Evolutionary conservation across 2,329 filamentous ascomycete species (phyloP), one percentile per base, ranked within the genome.

Genomic region (Diplocarpon rosae): DNA sequence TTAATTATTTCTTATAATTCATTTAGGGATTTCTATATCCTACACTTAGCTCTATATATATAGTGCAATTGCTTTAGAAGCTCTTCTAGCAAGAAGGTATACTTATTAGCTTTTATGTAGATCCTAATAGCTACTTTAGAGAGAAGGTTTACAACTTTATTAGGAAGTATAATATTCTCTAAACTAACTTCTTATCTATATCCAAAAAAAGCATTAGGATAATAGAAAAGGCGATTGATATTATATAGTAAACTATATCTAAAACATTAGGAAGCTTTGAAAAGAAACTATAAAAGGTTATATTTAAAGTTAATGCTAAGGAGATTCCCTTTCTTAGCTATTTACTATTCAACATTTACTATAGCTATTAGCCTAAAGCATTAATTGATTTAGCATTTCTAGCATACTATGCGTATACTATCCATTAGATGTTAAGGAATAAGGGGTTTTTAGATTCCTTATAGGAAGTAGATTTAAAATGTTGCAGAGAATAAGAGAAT

Each of bases 221-320:
- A 13, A 14, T 36, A 14, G 43, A 46, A 16, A 46, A 46, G n/a
- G 32, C 37, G n/a, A 32, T 37, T 13, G 33, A 42, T 33, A 30
- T 46, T 11, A 6, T 39, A 3, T 17, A 45, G 20, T 11, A 29
- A 13, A 28, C 39, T 13, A 14, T 43, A 10, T 16, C 27, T 10
- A 37, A 37, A 35, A 15, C 14, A 7, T 13, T 17, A 16, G 15
- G 11, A 3, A 15, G 1, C 16, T 43, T 20, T 12, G 15, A 7
- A 9, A 20, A 34, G 8, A 35, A 24, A 12, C 10, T 36, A 2
- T 10, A 13, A 15, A 29, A 14, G 27, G 16, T 35, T 15, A 13
- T 16, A 3, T 15, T 42, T 5, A 31, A 42, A 27, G 17, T 42
- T 2, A 42, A 42, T 17, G 15, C 27, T 11, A 27, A 15, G 14